Base-by-base conservation (phyloP, 768 basidiomycete genomes). In the Mycena chlorophos region DNA sequence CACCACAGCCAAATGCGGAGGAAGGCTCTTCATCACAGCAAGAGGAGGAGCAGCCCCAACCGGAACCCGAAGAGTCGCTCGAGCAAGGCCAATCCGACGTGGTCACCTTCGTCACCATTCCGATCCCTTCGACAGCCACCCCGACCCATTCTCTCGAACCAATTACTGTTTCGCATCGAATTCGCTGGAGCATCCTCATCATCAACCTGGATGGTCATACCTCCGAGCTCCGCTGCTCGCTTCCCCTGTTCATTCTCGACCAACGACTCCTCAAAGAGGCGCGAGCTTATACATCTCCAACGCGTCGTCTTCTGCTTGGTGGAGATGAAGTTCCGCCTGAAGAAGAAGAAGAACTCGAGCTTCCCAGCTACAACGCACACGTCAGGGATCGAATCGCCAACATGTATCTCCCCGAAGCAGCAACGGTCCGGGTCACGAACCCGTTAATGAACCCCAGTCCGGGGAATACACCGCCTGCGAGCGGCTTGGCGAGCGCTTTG, bases 161-260 rank as follows among this genome's bases (percentile, higher is more conserved):
- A 0, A 84, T 95, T 52, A 72, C 74, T 19, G 77, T 94, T 20
- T 77, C 78, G 2, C 92, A 98, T 71, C 86, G 89, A 47, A 80
- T 98, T 63, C 81, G 87, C 34, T 91, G 90, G 90, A 81, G 69
- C 16, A 88, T 92, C 58, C 75, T 86, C 50, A 88, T 95, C 65
- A 78, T 78, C 59, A 98, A 98, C 67, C 78, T 79, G 5, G 96
- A 98, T 66, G 94, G 94, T 0, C 96, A 98, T 67, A 87, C 86
- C 2, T 95, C 93, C 8, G 94, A 98, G 69, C 78, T 98, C n/a
- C 86, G 94, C 16, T 98, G 96, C 70, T 94, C 94, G 1, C 78
- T 98, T 4, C 96, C 96, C 0, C 71, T 98, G 29, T 84, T 91
- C 65, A 79, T 98, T 46, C 86, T 98, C 22, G 87, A 94, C 61